Evolutionary conservation across 1,284 basidiomycete species (phyloP).

Genomic region (Schizopora paradoxa): DNA sequence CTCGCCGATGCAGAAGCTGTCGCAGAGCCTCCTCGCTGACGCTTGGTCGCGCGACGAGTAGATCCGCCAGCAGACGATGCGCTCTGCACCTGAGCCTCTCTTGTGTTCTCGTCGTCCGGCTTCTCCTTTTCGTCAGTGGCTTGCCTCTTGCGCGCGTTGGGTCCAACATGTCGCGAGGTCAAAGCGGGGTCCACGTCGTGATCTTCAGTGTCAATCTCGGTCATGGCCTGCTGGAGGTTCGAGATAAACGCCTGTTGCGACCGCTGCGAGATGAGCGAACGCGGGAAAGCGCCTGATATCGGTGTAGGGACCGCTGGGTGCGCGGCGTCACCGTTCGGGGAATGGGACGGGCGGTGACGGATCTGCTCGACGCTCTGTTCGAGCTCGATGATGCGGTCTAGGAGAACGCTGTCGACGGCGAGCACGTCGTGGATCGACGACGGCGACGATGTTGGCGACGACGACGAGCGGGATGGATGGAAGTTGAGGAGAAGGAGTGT

Average conservation of each 20-base stretch:
- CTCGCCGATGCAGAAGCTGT: too few relatives aligned
- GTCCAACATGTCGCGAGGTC: conserved; percentile 41
- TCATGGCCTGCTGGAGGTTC: conserved; percentile 44
- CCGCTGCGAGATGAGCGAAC: conserved; percentile 35
- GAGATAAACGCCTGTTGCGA: conserved; percentile 33
- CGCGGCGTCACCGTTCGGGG: conserved; percentile 23
- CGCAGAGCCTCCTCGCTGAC: too few relatives aligned
- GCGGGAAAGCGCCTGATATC: conserved; percentile 41
- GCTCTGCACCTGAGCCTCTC: too few relatives aligned
- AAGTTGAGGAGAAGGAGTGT: conserved; percentile 2
- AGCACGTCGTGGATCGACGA: neutral
- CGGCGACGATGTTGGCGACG: neutral
- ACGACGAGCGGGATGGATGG: conserved; percentile 12
- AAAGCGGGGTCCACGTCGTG: conserved; percentile 40
- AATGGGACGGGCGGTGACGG: conserved; percentile 22
- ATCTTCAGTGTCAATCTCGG: conserved; percentile 44
- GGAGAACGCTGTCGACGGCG: conserved; percentile 36
- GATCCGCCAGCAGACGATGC: too few relatives aligned
- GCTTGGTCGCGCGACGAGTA: too few relatives aligned
- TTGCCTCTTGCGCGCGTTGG: conserved; percentile 39
- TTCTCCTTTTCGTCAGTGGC: conserved; percentile 38
- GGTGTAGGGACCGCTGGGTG: conserved; percentile 23
- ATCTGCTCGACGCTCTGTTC: conserved; percentile 33
- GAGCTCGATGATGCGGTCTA: conserved; percentile 56
- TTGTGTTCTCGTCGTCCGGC: too few relatives aligned